Evolutionary conservation across 805 yeast genomes (phyloP).

Genomic region (Barnettozyma wickerhamii): DNA sequence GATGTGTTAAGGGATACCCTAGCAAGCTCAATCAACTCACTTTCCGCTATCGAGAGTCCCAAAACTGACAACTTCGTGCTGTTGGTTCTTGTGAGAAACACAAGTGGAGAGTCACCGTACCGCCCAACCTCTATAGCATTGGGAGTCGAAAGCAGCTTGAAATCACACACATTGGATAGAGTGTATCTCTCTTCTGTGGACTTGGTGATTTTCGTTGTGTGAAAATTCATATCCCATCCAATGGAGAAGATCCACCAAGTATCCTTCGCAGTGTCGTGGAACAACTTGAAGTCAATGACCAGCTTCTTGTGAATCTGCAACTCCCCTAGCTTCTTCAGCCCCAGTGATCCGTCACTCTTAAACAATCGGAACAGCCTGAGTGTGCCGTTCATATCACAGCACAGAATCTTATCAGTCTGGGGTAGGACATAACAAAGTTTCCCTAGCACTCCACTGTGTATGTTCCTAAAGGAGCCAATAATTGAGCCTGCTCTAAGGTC

Average conservation of each 20-base stretch:
- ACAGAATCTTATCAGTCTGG: slow-evolving; percentile 26
- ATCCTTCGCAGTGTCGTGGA: slow-evolving; percentile 11
- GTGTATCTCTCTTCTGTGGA: slow-evolving; percentile 5
- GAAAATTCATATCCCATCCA: slow-evolving; percentile 55
- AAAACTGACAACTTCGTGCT: slow-evolving; percentile 53
- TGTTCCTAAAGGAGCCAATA: slow-evolving; percentile 3
- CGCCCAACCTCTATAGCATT: slow-evolving; percentile 41
- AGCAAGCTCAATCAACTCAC: slow-evolving; percentile 31
- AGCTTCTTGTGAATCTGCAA: slow-evolving; percentile 36
- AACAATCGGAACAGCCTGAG: slow-evolving; percentile 25
- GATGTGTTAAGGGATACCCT: slow-evolving; percentile 68
- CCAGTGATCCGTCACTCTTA: slow-evolving; percentile 5
- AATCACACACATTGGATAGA: slow-evolving; percentile 13
- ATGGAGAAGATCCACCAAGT: slow-evolving; percentile 42
- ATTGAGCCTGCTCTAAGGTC: slow-evolving; percentile 12
- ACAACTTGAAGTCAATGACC: slow-evolving; percentile 31
- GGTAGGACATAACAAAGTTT: slow-evolving; percentile 32
- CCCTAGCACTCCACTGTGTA: slow-evolving; percentile 24
- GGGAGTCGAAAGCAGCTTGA: slow-evolving; percentile 44
- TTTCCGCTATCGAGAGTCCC: slow-evolving; percentile 8
- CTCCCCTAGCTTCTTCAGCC: slow-evolving; percentile 10
- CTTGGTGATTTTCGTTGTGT: slow-evolving; percentile 29
- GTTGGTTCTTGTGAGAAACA: slow-evolving; percentile 57
- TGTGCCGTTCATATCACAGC: slow-evolving; percentile 54
- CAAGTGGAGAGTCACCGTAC: slow-evolving; percentile 28